phyloP scores from a whole-genome alignment of 2,329 filamentous ascomycete genomes.

The Pseudogymnoascus sp. region DNA sequence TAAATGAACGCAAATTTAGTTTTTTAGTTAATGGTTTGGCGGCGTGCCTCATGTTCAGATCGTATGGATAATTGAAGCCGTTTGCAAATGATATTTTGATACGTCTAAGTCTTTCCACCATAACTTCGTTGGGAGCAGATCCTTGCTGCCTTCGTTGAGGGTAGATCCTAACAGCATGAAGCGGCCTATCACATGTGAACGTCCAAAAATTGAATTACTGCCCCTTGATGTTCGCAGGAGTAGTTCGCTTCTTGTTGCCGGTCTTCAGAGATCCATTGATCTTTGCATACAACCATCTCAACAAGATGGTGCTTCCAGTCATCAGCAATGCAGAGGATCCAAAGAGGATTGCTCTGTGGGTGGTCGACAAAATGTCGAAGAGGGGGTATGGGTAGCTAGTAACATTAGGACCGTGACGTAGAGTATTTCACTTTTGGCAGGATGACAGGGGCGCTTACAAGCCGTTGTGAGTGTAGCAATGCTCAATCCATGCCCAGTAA shows the following conservation, averaged over 20 bases:
- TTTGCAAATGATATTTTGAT: constrained; percentile 4
- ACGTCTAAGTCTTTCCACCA: background rate
- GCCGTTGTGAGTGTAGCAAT: constrained; percentile 60
- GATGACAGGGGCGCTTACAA: constrained; percentile 37
- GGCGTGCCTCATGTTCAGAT: background rate
- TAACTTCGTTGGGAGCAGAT: background rate
- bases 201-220: constrained; percentile 15
- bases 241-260: constrained; percentile 27
- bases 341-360: constrained; percentile 62
- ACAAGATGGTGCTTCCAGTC: constrained; percentile 56
- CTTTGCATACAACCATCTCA: constrained; percentile 63
- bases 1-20: constrained; percentile 6
- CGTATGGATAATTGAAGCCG: background rate
- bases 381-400: constrained; percentile 80
- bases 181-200: background rate
- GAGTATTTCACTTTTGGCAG: background rate
- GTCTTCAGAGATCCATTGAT: constrained; percentile 49
- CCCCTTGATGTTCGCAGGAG: constrained; percentile 21
- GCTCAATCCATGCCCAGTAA: constrained; percentile 74
- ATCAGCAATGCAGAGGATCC: constrained; percentile 61
- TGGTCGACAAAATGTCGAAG: constrained; percentile 59
- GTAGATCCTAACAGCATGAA: background rate
- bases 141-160: background rate
- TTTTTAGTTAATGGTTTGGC: constrained; percentile 8
- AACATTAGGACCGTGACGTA: background rate